These are phyloP conservation scores for Epichloe sylvatica DNA, from an alignment of 2,329 filamentous ascomycete species.

Conservation along the genomic window DNA sequence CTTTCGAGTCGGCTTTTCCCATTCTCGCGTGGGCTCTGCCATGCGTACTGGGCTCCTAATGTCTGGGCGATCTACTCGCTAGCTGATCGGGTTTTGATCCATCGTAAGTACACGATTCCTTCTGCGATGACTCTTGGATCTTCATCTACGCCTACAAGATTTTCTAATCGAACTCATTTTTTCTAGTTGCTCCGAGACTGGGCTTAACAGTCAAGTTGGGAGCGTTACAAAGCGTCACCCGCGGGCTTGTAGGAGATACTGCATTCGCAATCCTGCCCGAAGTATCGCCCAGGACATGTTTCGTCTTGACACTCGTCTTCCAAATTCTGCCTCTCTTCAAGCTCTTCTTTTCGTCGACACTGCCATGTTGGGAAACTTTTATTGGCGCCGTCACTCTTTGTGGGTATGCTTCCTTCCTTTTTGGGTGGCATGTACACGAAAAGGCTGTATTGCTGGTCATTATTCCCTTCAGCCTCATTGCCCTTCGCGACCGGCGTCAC, in stretches of 20 bases:
- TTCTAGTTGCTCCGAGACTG: constrained; percentile 63
- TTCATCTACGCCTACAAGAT: neutral
- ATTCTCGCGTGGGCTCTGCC: constrained; percentile 83
- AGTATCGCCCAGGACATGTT: constrained; percentile 66
- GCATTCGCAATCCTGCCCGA: constrained; percentile 87
- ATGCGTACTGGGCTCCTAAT: constrained; percentile 98
- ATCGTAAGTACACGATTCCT: constrained; percentile 38
- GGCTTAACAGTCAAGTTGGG: constrained; percentile 58
- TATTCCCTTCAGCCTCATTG: constrained; percentile 86
- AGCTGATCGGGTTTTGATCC: constrained; percentile 67
- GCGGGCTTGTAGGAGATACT: constrained; percentile 85
- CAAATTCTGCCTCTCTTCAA: constrained; percentile 69
- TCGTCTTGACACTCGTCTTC: constrained; percentile 67
- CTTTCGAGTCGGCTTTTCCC: constrained; percentile 77
- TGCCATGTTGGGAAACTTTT: constrained; percentile 78
- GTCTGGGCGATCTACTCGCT: constrained; percentile 97
- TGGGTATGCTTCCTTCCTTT: constrained; percentile 90
- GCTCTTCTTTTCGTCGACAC: constrained; percentile 46
- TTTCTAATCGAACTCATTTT: neutral
- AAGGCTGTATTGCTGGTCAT: constrained; percentile 92
- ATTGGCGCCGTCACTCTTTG: constrained; percentile 82
- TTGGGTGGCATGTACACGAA: constrained; percentile 97
- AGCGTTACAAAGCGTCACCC: constrained; percentile 77
- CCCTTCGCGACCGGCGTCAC: constrained; percentile 77
- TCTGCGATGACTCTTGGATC: neutral